Evolutionary conservation across 805 yeast species (phyloP).

Genomic region (Cyberlindnera lachancei): DNA sequence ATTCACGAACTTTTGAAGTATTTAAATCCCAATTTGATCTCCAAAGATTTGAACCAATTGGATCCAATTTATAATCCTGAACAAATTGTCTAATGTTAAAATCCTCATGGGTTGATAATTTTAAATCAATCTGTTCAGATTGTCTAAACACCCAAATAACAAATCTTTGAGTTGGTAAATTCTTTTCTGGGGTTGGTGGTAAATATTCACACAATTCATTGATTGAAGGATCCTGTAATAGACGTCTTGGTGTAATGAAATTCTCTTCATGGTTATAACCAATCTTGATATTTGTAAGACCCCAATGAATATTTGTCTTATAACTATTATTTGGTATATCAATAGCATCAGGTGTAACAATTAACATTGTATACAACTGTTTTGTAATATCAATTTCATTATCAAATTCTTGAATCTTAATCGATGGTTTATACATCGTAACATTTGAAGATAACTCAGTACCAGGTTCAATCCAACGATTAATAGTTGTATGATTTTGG

Average conservation of each 20-base stretch:
- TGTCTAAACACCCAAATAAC: conserved; percentile 91
- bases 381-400: conserved; percentile 27
- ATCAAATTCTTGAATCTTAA: conserved; percentile 70
- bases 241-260: conserved; percentile 34
- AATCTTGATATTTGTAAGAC: conserved; percentile 58
- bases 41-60: conserved; percentile 92
- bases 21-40: conserved; percentile 78
- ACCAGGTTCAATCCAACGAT: conserved; percentile 78
- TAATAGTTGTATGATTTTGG: conserved; percentile 56
- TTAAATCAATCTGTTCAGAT: conserved; percentile 17
- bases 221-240: conserved; percentile 27
- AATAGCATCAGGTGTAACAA: conserved; percentile 92
- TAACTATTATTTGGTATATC: conserved; percentile 62
- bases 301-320: conserved; percentile 71
- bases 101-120: conserved; percentile 28
- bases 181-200: conserved; percentile 89
- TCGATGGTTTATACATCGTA: conserved; percentile 68
- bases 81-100: conserved; percentile 74
- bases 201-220: conserved; percentile 49
- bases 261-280: conserved; percentile 52
- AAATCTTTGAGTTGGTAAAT: conserved; percentile 74
- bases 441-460: conserved; percentile 61
- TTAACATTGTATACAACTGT: conserved; percentile 63
- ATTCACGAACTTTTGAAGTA: conserved; percentile 57
- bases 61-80: conserved; percentile 43